Evolutionary conservation across 495 filamentous ascomycete genomes (phyloP).

Genomic region (Neurospora sp.): DNA sequence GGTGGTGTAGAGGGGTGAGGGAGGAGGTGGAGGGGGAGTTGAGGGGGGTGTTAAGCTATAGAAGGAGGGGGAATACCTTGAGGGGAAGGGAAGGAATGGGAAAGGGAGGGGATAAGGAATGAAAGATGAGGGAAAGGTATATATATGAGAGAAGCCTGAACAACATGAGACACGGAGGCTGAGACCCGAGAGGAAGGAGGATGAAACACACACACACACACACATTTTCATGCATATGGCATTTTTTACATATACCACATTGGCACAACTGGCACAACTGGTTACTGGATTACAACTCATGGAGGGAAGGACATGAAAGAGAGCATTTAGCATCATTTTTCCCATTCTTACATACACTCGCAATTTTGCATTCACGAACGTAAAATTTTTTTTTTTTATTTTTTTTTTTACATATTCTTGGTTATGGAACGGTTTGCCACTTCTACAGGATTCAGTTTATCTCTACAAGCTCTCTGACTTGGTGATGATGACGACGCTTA

Average conservation of each 20-base stretch:
- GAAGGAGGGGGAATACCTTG: too few species aligned
- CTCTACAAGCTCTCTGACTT: too few species aligned
- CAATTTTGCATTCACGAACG: neutral
- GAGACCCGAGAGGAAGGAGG: neutral
- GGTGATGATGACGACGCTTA: too few species aligned
- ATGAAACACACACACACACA: neutral
- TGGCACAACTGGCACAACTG: neutral
- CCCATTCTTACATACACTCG: neutral
- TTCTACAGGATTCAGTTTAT: too few species aligned
- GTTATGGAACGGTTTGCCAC: too few species aligned
- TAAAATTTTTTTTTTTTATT: too few species aligned
- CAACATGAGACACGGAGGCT: neutral
- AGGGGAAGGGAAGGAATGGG: neutral
- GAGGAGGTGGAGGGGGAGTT: slow-evolving; percentile 54
- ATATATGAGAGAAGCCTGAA: neutral
- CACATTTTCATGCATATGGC: neutral
- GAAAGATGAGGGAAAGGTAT: neutral
- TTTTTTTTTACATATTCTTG: too few species aligned
- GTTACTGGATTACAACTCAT: neutral
- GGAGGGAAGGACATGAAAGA: neutral
- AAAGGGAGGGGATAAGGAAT: neutral
- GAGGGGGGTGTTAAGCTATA: neutral
- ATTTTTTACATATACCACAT: neutral
- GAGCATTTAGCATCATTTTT: neutral
- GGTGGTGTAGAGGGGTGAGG: slow-evolving; percentile 69